Evolutionary conservation across 768 basidiomycete genomes (phyloP).

Genomic region (Phaeolepiota aurea): DNA sequence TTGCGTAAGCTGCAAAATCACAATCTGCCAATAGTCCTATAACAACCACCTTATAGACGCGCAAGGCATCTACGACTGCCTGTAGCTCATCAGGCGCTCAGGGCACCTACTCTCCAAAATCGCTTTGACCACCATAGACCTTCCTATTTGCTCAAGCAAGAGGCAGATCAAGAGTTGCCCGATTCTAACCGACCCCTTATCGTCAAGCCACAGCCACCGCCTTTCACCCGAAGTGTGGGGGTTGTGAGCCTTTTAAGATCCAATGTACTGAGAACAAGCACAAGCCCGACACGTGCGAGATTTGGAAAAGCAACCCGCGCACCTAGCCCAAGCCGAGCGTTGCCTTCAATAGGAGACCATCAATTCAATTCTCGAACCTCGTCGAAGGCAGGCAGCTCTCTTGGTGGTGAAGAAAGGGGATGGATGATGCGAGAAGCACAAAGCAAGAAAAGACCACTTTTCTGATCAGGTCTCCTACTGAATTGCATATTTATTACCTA

Average conservation of each 20-base stretch:
- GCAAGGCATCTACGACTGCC: slow-evolving; percentile 78
- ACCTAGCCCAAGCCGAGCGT: slow-evolving; percentile 14
- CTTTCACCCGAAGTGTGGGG: slow-evolving; percentile 3
- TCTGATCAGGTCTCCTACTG: too few relatives aligned
- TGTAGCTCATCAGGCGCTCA: slow-evolving; percentile 33
- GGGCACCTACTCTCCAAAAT: too few relatives aligned
- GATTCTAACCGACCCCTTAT: slow-evolving; percentile 13
- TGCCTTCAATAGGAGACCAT: slow-evolving; percentile 6
- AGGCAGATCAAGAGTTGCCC: too few relatives aligned
- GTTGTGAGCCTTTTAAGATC: slow-evolving; percentile 14
- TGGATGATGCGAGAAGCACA: slow-evolving; percentile 30
- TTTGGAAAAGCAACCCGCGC: neutral
- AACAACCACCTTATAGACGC: slow-evolving; percentile 55
- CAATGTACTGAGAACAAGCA: slow-evolving; percentile 26
- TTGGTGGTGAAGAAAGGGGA: neutral
- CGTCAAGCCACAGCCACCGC: neutral
- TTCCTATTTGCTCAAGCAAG: too few relatives aligned
- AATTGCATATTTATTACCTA: too few relatives aligned
- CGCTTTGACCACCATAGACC: too few relatives aligned
- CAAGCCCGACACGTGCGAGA: slow-evolving; percentile 15
- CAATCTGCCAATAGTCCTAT: too few relatives aligned
- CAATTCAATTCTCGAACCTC: too few relatives aligned
- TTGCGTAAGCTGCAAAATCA: slow-evolving; percentile 81
- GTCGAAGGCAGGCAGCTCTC: neutral
- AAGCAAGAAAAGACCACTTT: slow-evolving; percentile 35